Base-by-base conservation (phyloP, 805 yeast species). In the Cyberlindnera petersonii region DNA sequence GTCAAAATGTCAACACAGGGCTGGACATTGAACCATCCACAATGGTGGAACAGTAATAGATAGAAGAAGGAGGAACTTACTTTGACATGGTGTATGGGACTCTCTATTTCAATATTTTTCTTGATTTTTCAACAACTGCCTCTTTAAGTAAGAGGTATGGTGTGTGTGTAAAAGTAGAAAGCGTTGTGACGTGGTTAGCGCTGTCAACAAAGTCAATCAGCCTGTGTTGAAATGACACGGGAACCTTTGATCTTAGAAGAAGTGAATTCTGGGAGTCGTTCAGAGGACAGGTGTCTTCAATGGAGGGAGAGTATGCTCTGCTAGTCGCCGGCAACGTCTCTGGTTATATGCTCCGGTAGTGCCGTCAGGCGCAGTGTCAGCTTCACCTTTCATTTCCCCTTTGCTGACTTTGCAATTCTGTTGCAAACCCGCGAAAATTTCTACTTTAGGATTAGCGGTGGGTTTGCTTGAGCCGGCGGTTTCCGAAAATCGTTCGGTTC, bases 151-250 rank as follows among this genome's bases (percentile, higher is more conserved):
- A 7, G 21, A 10, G 16, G 14, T 20, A 14, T 26, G 8, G 24
- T n/a, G 4, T 16, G 31, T 28, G 31, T 5, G 4, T 20, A 6
- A 29, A 23, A 23, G 37, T 22, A 28, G 27, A 29, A 37, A 33
- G 42, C 42, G 15, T 18, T 26, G 19, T 31, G 26, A 31, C 33
- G 33, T 31, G 33, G 22, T 26, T 21, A 31, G 33, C 30, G 30
- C 18, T 6, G 16, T 17, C 30, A 26, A 26, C 18, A n/a, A n/a
- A n/a, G n/a, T n/a, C n/a, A n/a, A n/a, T n/a, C n/a, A n/a, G n/a
- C n/a, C n/a, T n/a, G n/a, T n/a, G n/a, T n/a, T n/a, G n/a, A n/a
- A n/a, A n/a, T n/a, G 30, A 26, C 19, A 22, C 27, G n/a, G n/a
- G n/a, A 6, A 7, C 6, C 30, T 15, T 6, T 17, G 11, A 10